A percentile compares a stretch with the other conserved stretches of the same genome.
These are phyloP conservation scores for Penicillium sp. DNA, from an alignment of 2,329 filamentous ascomycete genomes.

Conservation along the genomic window DNA sequence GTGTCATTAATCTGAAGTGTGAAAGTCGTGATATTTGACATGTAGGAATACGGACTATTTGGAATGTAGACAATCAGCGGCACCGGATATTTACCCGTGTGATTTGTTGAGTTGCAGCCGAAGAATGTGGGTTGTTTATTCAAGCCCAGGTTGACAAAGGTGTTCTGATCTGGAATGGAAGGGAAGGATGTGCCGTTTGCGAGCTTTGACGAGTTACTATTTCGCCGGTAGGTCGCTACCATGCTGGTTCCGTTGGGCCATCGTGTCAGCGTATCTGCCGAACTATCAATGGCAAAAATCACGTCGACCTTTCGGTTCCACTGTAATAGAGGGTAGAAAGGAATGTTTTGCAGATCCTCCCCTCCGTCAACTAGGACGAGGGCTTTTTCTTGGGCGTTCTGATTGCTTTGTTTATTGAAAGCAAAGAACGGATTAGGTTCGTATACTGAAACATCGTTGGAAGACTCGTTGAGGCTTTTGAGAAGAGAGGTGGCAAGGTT, in stretches of 20 bases:
- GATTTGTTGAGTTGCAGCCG: constrained; percentile 67
- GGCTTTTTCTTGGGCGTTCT: too few relatives aligned
- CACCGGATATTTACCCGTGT: constrained; percentile 28
- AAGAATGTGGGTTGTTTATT: constrained; percentile 78
- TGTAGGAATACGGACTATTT: background rate
- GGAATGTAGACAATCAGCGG: background rate
- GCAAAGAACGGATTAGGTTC: too few relatives aligned
- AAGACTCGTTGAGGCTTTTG: too few relatives aligned
- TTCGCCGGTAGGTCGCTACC: background rate
- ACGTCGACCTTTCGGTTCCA: constrained; percentile 71
- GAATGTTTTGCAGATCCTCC: constrained; percentile 73
- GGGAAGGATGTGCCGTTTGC: constrained; percentile 72
- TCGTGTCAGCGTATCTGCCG: constrained; percentile 66
- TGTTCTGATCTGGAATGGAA: constrained; percentile 70
- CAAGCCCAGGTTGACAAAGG: constrained; percentile 73
- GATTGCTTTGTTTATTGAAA: too few relatives aligned
- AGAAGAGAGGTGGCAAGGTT: too few relatives aligned
- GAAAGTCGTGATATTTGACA: background rate
- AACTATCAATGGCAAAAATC: constrained; percentile 76
- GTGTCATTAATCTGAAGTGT: background rate
- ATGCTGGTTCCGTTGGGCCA: constrained; percentile 39
- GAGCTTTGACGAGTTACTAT: constrained; percentile 47
- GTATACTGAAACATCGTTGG: too few relatives aligned
- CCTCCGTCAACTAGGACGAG: background rate
- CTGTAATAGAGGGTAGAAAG: constrained; percentile 74